These are phyloP conservation scores for Chaetomiaceae sp. DNA, from an alignment of 2,329 filamentous ascomycete species.

Conservation along the genomic window DNA sequence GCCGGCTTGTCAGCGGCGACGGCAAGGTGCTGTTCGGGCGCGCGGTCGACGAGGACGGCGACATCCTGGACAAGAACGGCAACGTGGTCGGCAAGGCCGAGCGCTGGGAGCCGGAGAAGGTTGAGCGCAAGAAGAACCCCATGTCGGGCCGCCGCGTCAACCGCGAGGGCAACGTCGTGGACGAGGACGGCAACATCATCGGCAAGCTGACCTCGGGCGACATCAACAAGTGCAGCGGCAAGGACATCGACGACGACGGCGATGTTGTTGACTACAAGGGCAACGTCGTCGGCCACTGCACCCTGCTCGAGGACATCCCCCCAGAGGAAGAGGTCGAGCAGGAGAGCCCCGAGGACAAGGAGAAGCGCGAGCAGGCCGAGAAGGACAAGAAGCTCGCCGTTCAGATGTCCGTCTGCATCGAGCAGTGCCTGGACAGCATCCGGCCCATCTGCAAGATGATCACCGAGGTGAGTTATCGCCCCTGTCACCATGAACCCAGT, in stretches of 20 bases:
- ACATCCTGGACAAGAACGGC: constrained; percentile 71
- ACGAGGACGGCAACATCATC: constrained; percentile 54
- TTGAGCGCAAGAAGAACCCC: constrained; percentile 45
- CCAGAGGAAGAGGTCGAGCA: constrained; percentile 46
- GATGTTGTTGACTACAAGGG: constrained; percentile 67
- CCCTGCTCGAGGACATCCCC: constrained; percentile 56
- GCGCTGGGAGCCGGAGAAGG: constrained; percentile 51
- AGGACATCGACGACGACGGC: constrained; percentile 64
- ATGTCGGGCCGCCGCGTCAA: constrained; percentile 51
- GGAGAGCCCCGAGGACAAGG: constrained; percentile 53
- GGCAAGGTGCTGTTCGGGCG: constrained; percentile 66
- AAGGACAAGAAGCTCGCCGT: constrained; percentile 70
- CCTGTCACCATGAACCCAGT: neutral
- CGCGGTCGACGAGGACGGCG: constrained; percentile 72
- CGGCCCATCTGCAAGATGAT: constrained; percentile 83
- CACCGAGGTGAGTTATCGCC: constrained; percentile 53
- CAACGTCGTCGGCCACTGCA: constrained; percentile 59
- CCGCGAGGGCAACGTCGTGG: constrained; percentile 52
- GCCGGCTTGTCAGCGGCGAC: constrained; percentile 64
- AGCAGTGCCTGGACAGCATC: constrained; percentile 75
- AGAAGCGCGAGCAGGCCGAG: constrained; percentile 50
- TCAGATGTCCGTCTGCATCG: constrained; percentile 66
- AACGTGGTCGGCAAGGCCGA: constrained; percentile 53
- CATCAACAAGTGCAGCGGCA: constrained; percentile 56
- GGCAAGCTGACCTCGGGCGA: constrained; percentile 66